phyloP scores from a whole-genome alignment of 2,329 filamentous ascomycete species.

The Paraconiothyrium sp. region DNA sequence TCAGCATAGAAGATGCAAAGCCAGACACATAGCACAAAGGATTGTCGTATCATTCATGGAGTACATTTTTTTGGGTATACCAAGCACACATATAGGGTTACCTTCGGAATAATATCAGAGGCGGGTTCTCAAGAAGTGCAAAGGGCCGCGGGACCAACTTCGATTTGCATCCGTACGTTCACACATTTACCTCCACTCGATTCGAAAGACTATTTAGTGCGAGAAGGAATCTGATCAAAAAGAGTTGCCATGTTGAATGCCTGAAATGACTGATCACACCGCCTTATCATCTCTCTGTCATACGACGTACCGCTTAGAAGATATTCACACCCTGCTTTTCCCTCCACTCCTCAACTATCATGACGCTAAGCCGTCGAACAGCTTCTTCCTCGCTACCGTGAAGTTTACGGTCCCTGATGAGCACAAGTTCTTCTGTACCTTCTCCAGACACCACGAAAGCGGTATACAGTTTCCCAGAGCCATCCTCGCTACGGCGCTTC shows the following conservation, averaged over 20 bases:
- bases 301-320: neutral
- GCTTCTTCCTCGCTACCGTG: neutral
- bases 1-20: neutral
- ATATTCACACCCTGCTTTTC: neutral
- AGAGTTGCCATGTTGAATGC: too few relatives aligned
- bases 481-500: neutral
- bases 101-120: neutral
- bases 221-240: too few relatives aligned
- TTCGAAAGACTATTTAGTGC: too few relatives aligned
- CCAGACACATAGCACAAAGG: neutral
- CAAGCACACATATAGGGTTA: neutral
- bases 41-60: neutral
- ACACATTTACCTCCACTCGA: too few relatives aligned
- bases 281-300: too few relatives aligned
- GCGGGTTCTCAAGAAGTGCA: too few relatives aligned
- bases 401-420: neutral
- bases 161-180: too few relatives aligned
- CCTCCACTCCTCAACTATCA: neutral
- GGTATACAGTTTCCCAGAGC: neutral
- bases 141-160: too few relatives aligned
- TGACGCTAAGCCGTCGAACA: neutral
- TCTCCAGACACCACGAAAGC: neutral
- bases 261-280: too few relatives aligned
- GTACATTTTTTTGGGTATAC: neutral
- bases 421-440: neutral